phyloP scores from a whole-genome alignment of 2,329 filamentous ascomycete species.

The Parastagonospora nodorum region DNA sequence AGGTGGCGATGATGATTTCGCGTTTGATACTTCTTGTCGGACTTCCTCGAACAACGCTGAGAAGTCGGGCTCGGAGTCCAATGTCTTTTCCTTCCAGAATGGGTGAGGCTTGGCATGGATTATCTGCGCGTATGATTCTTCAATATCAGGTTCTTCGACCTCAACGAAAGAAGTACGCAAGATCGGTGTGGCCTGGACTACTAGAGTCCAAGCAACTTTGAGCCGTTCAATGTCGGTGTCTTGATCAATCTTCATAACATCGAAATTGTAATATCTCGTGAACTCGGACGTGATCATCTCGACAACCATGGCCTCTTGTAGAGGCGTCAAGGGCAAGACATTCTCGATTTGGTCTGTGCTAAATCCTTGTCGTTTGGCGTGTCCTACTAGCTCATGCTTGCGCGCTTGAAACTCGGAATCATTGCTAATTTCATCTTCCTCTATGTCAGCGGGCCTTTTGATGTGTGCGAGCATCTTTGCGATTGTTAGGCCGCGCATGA shows the following conservation, averaged over 20 bases:
- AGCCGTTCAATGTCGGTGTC: conserved; percentile 63
- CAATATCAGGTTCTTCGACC: conserved; percentile 64
- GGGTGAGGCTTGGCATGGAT: conserved; percentile 46
- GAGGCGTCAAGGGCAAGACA: conserved; percentile 75
- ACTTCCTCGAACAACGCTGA: conserved; percentile 36
- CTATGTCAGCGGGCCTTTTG: conserved; percentile 2
- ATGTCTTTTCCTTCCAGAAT: conserved; percentile 40
- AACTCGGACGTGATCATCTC: conserved; percentile 80
- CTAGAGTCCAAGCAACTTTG: conserved; percentile 63
- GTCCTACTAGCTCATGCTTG: conserved; percentile 41
- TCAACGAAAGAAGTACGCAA: conserved; percentile 75
- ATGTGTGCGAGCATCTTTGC: conserved; percentile 57
- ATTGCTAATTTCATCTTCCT: conserved; percentile 1
- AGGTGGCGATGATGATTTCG: conserved; percentile 15
- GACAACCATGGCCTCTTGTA: conserved; percentile 85
- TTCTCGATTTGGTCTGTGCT: conserved; percentile 56
- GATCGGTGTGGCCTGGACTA: conserved; percentile 69
- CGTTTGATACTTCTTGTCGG: conserved; percentile 39
- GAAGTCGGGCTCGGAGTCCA: conserved; percentile 33
- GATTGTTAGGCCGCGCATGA: conserved; percentile 75
- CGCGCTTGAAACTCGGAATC: conserved; percentile 22
- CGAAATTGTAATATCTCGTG: conserved; percentile 82
- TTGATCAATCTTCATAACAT: conserved; percentile 67
- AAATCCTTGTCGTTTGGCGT: conserved; percentile 45
- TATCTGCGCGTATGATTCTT: conserved; percentile 62